Percentiles rank a stretch among this genome's conserved stretches.
phyloP scores from a whole-genome alignment of 305 asterid species.

The Andrographis paniculata region DNA sequence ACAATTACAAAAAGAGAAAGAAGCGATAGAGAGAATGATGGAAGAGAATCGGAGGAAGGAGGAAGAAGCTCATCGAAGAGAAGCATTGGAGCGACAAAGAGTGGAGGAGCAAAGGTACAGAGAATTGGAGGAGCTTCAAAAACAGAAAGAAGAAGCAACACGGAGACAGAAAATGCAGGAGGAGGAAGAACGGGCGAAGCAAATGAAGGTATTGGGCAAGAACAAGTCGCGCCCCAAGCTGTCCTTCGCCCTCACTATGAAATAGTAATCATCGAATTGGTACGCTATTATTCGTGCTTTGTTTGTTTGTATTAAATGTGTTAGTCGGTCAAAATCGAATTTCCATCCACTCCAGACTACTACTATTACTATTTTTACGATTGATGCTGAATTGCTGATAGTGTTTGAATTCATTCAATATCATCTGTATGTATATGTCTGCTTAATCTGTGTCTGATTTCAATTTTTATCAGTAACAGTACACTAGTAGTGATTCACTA shows the following conservation, averaged over 20 bases:
- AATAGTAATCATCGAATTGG: conserved; percentile 24
- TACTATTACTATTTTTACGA: too few species aligned
- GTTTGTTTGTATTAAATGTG: neutral
- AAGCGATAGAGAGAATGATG: conserved; percentile 66
- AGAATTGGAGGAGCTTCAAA: conserved; percentile 83
- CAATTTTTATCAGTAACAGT: too few species aligned
- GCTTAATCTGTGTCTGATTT: too few species aligned
- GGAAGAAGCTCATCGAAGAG: conserved; percentile 88
- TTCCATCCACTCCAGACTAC: too few species aligned
- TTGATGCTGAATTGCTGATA: too few species aligned
- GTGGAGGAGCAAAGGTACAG: conserved; percentile 77
- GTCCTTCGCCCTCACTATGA: conserved; percentile 71
- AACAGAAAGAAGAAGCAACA: conserved; percentile 84
- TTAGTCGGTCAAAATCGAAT: too few species aligned
- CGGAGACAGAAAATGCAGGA: conserved; percentile 74
- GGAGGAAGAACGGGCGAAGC: conserved; percentile 93
- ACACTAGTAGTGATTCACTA: too few species aligned
- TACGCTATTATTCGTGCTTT: neutral
- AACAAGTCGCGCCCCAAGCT: conserved; percentile 88
- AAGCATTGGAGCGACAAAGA: conserved; percentile 70
- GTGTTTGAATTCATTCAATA: too few species aligned
- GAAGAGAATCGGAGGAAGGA: conserved; percentile 73
- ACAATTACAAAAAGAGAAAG: conserved; percentile 69
- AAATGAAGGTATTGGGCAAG: conserved; percentile 82
- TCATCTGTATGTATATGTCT: too few species aligned